Base-by-base conservation (phyloP, 805 yeast species). In the Kluyveromyces dobzhanskii region DNA sequence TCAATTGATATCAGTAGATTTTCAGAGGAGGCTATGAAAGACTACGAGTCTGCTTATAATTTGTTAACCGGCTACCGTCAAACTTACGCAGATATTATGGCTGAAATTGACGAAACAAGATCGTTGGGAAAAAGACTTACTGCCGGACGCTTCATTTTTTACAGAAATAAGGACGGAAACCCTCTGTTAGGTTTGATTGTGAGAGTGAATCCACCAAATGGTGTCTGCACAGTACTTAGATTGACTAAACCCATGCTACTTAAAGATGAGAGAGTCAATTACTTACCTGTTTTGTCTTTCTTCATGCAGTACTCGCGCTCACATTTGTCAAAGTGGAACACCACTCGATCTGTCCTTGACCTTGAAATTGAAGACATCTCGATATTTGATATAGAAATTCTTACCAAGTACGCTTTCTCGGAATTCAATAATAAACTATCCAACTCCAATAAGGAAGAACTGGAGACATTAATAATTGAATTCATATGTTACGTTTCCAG, bases 71-170 rank as follows among this genome's bases (percentile, higher is more conserved):
- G 68, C 31, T 78, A 73, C 44, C 70, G 69, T 44, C 53, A 59
- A 1, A 39, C 66, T 5, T 71, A 73, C 38, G 61, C 65, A 0
- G 57, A 67, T 13, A 63, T 83, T 37, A 65, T 78, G 31, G 50
- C 52, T 4, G 75, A 71, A 34, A 53, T 75, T n/a, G 59, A 70
- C 30, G 65, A 66, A 31, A 64, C 71, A 35, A 67, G 80, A 1
- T 51, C 66, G 2, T 60, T 73, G n/a, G 67, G 73, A 39, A 66
- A 67, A 25, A 59, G 69, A 14, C 58, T 83, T 37, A 66, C 60
- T 39, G 53, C 61, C 1, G 90, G 88, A 2, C 66, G 81, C 43
- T 53, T 82, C 35, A 50, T 84, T 38, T 67, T 79, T 4, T 85
- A 65, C 56, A 68, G 75, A 43, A 80, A 78, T 51, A 56, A 57